Conservation (phyloP, 768 basidiomycete species). For the Nidula microcarpa region DNA sequence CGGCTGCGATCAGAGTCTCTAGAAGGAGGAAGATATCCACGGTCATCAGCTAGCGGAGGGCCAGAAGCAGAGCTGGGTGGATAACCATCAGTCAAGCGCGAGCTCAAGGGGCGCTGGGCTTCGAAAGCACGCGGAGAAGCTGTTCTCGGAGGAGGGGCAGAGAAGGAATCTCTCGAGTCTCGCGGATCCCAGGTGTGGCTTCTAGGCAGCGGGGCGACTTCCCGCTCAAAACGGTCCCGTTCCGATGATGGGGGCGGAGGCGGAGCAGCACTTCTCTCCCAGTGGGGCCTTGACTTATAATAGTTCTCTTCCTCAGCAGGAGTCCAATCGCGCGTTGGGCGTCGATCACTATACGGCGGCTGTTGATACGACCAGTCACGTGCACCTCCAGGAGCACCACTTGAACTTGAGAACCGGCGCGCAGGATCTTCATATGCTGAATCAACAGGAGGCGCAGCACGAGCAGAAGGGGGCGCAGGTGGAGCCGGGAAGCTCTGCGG, state of each 20-base stretch:
- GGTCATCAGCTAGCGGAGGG: constrained; percentile 5
- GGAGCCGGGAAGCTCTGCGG: not conserved
- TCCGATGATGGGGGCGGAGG: not conserved
- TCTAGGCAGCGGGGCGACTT: not conserved
- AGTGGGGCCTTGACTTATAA: not conserved
- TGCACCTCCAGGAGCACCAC: not conserved
- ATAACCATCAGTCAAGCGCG: constrained; percentile 14
- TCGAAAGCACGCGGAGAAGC: constrained; percentile 9
- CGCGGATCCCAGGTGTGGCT: constrained; percentile 1
- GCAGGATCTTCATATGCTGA: not conserved
- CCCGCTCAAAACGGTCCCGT: not conserved
- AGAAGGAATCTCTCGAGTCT: not conserved
- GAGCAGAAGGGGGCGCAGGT: not conserved
- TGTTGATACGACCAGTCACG: not conserved
- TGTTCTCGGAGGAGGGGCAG: not conserved
- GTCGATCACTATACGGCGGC: not conserved
- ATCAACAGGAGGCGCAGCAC: not conserved
- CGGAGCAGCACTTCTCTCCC: not conserved
- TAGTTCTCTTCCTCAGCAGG: not conserved
- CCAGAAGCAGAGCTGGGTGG: not conserved
- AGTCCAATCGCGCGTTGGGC: not conserved
- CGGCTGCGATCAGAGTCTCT: constrained; percentile 1
- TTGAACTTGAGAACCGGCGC: too few species aligned
- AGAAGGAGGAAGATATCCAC: constrained; percentile 8
- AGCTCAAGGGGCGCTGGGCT: constrained; percentile 8